Conservation (phyloP, 208 protist species). For the Zelonia costaricensis region DNA sequence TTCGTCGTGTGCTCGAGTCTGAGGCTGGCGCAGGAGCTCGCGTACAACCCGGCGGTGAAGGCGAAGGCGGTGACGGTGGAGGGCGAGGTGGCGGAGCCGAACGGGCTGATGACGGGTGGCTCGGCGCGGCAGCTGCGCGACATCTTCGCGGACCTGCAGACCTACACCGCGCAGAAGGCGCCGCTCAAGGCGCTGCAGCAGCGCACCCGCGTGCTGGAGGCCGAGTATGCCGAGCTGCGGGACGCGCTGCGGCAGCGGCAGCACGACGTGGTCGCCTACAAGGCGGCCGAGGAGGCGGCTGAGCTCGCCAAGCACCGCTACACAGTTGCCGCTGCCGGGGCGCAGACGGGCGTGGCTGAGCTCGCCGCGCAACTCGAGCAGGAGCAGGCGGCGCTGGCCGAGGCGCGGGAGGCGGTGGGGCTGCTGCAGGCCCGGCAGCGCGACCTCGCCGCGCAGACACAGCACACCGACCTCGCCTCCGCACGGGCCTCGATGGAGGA, state of each 20-base stretch:
- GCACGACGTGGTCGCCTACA: conserved; percentile 42
- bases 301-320: conserved; percentile 53
- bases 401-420: conserved; percentile 27
- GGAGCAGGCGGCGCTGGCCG: conserved; percentile 30
- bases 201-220: conserved; percentile 40
- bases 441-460: conserved; percentile 41
- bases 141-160: conserved; percentile 65
- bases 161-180: conserved; percentile 42
- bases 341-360: conserved; percentile 32
- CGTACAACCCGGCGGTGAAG: conserved; percentile 76
- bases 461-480: conserved; percentile 34
- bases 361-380: conserved; percentile 40
- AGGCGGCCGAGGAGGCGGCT: conserved; percentile 57
- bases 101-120: conserved; percentile 97
- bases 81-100: conserved; percentile 98
- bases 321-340: conserved; percentile 28
- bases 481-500: conserved; percentile 50
- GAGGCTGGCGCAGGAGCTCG: conserved; percentile 79
- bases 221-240: conserved; percentile 43
- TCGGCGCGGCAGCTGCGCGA: conserved; percentile 76
- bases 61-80: conserved; percentile 97
- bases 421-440: conserved; percentile 33
- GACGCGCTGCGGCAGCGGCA: conserved; percentile 45
- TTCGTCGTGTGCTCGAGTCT: conserved; percentile 95
- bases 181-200: conserved; percentile 50